These are phyloP conservation scores for Pseudogymnoascus sp. DNA, from an alignment of 2,329 filamentous ascomycete species.

Conservation along the genomic window DNA sequence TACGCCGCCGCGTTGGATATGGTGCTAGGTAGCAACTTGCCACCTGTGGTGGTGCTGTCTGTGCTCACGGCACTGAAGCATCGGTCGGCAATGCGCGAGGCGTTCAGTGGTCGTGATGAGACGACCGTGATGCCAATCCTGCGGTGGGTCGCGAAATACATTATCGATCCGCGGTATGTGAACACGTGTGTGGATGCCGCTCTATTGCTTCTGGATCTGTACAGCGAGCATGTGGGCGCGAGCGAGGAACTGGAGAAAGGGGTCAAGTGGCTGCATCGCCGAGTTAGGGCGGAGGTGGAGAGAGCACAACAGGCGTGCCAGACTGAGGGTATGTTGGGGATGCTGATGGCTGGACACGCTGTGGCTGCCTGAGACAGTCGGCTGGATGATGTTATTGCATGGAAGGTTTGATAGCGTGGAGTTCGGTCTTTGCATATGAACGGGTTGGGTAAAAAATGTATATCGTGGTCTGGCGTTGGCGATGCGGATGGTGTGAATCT, in stretches of 20 bases:
- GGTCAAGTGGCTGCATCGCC: conserved; percentile 58
- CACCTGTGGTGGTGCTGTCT: conserved; percentile 58
- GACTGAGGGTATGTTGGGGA: conserved; percentile 82
- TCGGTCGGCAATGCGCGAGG: conserved; percentile 72
- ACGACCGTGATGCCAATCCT: conserved; percentile 72
- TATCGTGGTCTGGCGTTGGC: conserved; percentile 7
- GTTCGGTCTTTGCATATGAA: conserved; percentile 11
- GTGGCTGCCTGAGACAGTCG: not conserved
- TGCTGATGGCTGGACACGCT: conserved; percentile 46
- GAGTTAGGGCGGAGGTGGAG: conserved; percentile 70
- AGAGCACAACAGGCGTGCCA: conserved; percentile 73
- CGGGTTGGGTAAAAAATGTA: conserved; percentile 9
- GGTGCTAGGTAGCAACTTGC: conserved; percentile 54
- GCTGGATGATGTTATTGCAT: conserved; percentile 4
- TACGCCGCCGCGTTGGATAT: conserved; percentile 72
- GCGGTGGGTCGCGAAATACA: conserved; percentile 70
- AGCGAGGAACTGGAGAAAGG: conserved; percentile 63
- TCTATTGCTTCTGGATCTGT: conserved; percentile 76
- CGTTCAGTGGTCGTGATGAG: conserved; percentile 74
- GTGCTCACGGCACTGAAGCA: conserved; percentile 78
- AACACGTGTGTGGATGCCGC: conserved; percentile 74
- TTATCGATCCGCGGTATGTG: conserved; percentile 75
- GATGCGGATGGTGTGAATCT: conserved; percentile 5
- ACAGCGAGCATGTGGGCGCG: conserved; percentile 67
- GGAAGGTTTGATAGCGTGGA: conserved; percentile 11